These are phyloP conservation scores for Eucalyptus cloeziana DNA, from an alignment of 345 rosid genomes.

Conservation along the genomic window DNA sequence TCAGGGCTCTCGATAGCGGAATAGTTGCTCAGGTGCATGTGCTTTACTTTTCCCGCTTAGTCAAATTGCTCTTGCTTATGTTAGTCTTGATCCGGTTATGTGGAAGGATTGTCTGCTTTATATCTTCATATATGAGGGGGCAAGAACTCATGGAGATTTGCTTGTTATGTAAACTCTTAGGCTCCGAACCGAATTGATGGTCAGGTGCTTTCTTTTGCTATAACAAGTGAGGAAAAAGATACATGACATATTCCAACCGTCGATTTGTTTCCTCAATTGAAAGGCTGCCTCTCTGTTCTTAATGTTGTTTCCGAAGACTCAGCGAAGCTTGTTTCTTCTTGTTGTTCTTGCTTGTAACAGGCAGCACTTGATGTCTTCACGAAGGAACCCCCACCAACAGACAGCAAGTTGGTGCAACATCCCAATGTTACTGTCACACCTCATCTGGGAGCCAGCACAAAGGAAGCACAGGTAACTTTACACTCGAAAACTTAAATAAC, in stretches of 20 bases:
- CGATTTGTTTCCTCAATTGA: not conserved
- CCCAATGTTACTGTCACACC: conserved; percentile 70
- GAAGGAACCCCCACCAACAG: conserved; percentile 54
- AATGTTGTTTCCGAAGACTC: not conserved
- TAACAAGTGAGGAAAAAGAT: not conserved
- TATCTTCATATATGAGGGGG: not conserved
- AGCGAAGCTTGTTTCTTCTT: not conserved
- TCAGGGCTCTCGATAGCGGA: conserved; percentile 59
- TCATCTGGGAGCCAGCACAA: conserved; percentile 91
- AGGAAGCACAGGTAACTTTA: conserved; percentile 65
- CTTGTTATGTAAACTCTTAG: not conserved
- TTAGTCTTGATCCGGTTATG: not conserved
- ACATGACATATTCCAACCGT: not conserved
- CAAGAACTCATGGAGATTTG: not conserved
- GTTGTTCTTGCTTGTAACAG: conserved; percentile 6
- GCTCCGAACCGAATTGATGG: not conserved
- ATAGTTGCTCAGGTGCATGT: conserved; percentile 52
- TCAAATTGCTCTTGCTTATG: not conserved
- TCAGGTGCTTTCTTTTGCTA: not conserved
- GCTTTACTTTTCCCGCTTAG: not conserved
- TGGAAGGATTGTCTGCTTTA: not conserved
- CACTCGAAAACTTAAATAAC: not conserved
- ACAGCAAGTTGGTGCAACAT: conserved; percentile 55
- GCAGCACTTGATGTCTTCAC: conserved; percentile 86
- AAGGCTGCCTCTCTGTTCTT: not conserved